These are phyloP conservation scores for Annona squamosa DNA, from an alignment of 164 flowering plant genomes.

Conservation along the genomic window DNA sequence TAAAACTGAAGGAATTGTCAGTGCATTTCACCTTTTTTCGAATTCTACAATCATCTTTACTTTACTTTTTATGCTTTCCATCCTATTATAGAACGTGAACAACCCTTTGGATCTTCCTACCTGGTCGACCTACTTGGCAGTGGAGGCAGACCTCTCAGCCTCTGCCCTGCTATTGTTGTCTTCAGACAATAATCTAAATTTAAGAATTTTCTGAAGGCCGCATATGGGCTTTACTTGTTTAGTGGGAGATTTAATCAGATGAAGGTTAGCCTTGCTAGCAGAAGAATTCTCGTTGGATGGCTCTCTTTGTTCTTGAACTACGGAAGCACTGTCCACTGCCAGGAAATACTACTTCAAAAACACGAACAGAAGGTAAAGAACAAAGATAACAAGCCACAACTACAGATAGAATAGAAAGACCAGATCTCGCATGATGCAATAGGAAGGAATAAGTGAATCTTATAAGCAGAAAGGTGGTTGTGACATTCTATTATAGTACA, in stretches of 20 bases:
- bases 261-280: conserved; percentile 32
- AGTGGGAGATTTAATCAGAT: conserved; percentile 35
- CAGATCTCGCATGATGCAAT: neutral
- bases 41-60: too few relatives aligned
- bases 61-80: too few relatives aligned
- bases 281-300: conserved; percentile 53
- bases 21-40: too few relatives aligned
- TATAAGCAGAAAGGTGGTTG: too few relatives aligned
- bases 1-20: too few relatives aligned
- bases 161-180: conserved; percentile 16
- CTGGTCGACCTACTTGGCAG: neutral
- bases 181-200: conserved; percentile 40
- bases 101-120: too few relatives aligned
- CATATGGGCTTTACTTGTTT: conserved; percentile 53
- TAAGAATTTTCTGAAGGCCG: conserved; percentile 44
- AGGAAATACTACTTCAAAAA: neutral
- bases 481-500: too few relatives aligned
- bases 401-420: neutral
- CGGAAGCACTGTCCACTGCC: conserved; percentile 34
- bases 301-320: conserved; percentile 49
- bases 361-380: neutral
- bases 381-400: neutral
- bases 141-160: neutral
- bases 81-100: too few relatives aligned
- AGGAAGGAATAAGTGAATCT: too few relatives aligned